Evolutionary conservation across 2,329 filamentous ascomycete genomes (phyloP).

Genomic region (Aspergillus vadensis): DNA sequence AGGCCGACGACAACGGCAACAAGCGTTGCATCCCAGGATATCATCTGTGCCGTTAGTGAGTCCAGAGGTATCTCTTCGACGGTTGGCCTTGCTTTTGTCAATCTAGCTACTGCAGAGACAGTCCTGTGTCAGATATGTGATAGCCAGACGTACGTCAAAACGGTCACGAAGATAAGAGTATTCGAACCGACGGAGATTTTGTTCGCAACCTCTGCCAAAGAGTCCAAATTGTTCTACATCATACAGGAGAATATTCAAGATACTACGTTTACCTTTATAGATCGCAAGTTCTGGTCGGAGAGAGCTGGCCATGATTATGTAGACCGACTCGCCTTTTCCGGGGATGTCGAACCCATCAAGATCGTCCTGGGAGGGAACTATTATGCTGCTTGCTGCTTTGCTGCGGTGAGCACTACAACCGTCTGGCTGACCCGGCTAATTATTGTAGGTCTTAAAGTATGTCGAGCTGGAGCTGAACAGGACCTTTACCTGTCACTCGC

Average conservation of each 20-base stretch:
- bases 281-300: conserved; percentile 84
- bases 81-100: conserved; percentile 84
- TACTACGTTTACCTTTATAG: conserved; percentile 63
- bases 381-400: conserved; percentile 81
- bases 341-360: conserved; percentile 80
- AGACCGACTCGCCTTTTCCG: conserved; percentile 72
- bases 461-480: conserved; percentile 70
- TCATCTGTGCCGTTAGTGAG: conserved; percentile 87
- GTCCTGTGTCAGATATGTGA: conserved; percentile 90
- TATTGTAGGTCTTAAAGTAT: conserved; percentile 71
- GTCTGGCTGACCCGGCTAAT: conserved; percentile 17
- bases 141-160: conserved; percentile 86
- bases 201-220: conserved; percentile 71
- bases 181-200: conserved; percentile 79
- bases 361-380: conserved; percentile 80
- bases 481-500: conserved; percentile 73
- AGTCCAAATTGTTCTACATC: conserved; percentile 73
- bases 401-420: conserved; percentile 64
- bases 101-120: conserved; percentile 80
- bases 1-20: conserved; percentile 58
- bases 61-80: conserved; percentile 83
- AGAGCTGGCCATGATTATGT: conserved; percentile 74
- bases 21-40: conserved; percentile 62
- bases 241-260: conserved; percentile 71
- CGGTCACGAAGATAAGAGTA: conserved; percentile 81